Percentiles rank a stretch among this genome's conserved stretches.
Conservation (phyloP, 2,329 filamentous ascomycete species). For the Exutisphaerella laricina region DNA sequence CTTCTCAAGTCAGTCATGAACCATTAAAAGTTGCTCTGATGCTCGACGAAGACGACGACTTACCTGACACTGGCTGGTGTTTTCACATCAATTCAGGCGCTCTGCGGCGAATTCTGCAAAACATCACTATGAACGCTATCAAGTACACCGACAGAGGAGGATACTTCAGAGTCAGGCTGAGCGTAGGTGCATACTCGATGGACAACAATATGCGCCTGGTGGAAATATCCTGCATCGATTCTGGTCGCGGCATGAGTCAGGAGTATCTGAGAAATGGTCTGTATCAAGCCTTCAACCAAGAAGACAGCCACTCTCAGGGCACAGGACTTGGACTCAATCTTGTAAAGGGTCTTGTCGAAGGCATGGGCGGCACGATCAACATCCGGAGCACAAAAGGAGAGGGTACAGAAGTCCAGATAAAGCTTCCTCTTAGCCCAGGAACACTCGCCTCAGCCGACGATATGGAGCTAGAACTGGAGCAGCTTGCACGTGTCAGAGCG, state of each 20-base stretch:
- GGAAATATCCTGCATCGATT: background rate
- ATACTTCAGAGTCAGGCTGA: slow-evolving; percentile 8
- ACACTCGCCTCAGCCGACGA: background rate
- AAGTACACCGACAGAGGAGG: slow-evolving; percentile 40
- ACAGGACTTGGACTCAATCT: slow-evolving; percentile 34
- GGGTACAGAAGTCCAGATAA: slow-evolving; percentile 1
- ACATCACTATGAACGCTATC: slow-evolving; percentile 44
- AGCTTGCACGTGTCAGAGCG: background rate
- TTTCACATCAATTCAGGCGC: slow-evolving; percentile 42
- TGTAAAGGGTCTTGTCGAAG: slow-evolving; percentile 29
- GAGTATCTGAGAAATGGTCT: slow-evolving; percentile 28
- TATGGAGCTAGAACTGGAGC: slow-evolving; percentile 1
- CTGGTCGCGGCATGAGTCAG: slow-evolving; percentile 30
- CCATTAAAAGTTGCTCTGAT: slow-evolving; percentile 43
- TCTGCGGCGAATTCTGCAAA: slow-evolving; percentile 41
- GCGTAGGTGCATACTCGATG: background rate
- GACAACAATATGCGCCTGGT: slow-evolving; percentile 2
- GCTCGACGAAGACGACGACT: slow-evolving; percentile 23
- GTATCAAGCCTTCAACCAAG: slow-evolving; percentile 33
- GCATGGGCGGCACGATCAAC: slow-evolving; percentile 25
- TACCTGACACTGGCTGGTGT: slow-evolving; percentile 33
- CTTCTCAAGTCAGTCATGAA: background rate
- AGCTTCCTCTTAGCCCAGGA: background rate
- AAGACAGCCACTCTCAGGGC: slow-evolving; percentile 28
- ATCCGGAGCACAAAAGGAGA: slow-evolving; percentile 22